Base-by-base conservation (phyloP, 2,329 filamentous ascomycete genomes). In the Ascocoryne sarcoides region DNA sequence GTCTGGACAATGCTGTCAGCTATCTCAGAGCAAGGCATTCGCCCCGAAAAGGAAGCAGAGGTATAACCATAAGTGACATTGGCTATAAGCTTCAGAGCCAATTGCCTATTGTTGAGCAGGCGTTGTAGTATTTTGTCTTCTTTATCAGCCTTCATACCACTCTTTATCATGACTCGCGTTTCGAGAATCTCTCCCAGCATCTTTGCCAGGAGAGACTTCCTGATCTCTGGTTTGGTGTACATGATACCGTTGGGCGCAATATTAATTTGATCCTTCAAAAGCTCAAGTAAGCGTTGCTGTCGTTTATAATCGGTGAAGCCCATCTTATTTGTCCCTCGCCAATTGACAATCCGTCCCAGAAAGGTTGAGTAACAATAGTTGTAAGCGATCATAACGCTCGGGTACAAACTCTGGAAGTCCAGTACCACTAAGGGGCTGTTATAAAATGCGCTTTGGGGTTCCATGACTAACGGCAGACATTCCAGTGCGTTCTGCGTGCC, bases 351-450 rank as follows among this genome's bases (percentile, higher is more conserved):
- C 20, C 92, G 78, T 0, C 92, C 92, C 0, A 96, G 70, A 52
- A 89, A 98, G 0, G 92, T 98, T 0, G 92, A 96, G 59, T 98
- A 98, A 65, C 92, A 98, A 59, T 95, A 92, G 56, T 98, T 98
- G 67, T 98, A 96, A 0, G 92, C 92, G 57, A 98, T 96, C 88
- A 98, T 95, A 45, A 96, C 82, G 61, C 89, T 95, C 0, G 92
- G 92, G 51, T 98, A 98, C 35, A 98, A 66, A 44, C 87, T 94
- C 57, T 96, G 90, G 48, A 98, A 98, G 62, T 98, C 92, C 5
- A 98, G 70, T 0, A 98, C 92, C 3, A 98, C 60, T 0, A 98
- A 60, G 0, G 92, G 92, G 46, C 85, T 92, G 42, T 70, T 87
- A 62, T 98, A 98, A 58, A 98, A 95, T 5, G 81, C 85, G 50